phyloP scores from a whole-genome alignment of 164 flowering plant species.

The Hamamelis virginiana region DNA sequence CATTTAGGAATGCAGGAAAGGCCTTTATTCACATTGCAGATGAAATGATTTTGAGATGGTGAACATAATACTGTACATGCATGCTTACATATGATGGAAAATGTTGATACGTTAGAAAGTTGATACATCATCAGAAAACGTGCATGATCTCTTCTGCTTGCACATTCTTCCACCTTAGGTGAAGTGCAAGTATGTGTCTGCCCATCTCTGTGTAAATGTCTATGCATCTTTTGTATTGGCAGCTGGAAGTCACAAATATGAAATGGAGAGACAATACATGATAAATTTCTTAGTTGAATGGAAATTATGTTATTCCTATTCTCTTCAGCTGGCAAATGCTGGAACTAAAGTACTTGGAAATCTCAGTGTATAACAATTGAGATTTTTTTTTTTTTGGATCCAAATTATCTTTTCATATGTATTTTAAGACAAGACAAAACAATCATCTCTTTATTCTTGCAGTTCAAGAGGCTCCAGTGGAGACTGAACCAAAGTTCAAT shows the following conservation, averaged over 20 bases:
- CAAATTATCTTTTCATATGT: not conserved
- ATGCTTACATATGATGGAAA: too few relatives aligned
- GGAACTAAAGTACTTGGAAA: not conserved
- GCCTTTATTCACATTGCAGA: too few relatives aligned
- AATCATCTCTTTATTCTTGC: constrained; percentile 16
- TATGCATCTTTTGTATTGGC: too few relatives aligned
- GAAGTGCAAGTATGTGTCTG: too few relatives aligned
- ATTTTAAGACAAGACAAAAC: not conserved
- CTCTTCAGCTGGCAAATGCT: not conserved
- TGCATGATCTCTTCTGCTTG: too few relatives aligned
- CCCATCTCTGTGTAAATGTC: not conserved
- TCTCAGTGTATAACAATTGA: not conserved
- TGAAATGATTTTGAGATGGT: too few relatives aligned
- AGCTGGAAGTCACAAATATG: not conserved
- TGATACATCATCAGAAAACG: too few relatives aligned
- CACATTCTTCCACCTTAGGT: too few relatives aligned
- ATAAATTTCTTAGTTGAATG: not conserved
- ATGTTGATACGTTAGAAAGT: too few relatives aligned
- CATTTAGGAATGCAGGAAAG: too few relatives aligned
- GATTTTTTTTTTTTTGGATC: not conserved
- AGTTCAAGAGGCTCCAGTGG: constrained; percentile 55
- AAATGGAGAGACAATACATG: not conserved
- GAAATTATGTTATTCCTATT: not conserved
- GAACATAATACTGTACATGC: too few relatives aligned
- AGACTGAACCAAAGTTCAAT: constrained; percentile 71